Percentiles rank a stretch among this genome's conserved stretches.
Evolutionary conservation across 331 rosid genomes (phyloP).

Genomic region (Malus hybrid): DNA sequence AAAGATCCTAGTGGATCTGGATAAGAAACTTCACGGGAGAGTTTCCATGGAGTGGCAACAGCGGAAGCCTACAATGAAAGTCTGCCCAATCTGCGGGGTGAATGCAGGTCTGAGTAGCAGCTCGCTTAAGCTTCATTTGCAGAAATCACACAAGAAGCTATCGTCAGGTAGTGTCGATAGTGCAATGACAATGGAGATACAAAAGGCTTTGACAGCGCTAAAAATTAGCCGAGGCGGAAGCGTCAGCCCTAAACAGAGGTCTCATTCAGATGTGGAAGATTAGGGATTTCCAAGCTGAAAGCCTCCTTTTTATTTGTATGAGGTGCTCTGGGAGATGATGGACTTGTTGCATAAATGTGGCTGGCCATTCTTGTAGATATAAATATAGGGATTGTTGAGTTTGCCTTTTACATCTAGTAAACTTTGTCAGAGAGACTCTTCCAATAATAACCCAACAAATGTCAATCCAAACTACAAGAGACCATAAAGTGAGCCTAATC

Average conservation of each 20-base stretch:
- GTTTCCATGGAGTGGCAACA: constrained; percentile 92
- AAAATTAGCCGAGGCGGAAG: constrained; percentile 71
- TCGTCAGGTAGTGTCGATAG: constrained; percentile 92
- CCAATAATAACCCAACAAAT: too few species aligned
- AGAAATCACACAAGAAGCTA: constrained; percentile 77
- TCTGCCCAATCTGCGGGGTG: constrained; percentile 86
- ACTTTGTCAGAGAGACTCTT: too few species aligned
- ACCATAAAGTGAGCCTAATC: too few species aligned
- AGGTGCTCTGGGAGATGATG: background rate
- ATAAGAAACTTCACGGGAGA: constrained; percentile 64
- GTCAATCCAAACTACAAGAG: too few species aligned
- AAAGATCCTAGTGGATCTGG: constrained; percentile 43
- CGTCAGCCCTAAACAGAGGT: constrained; percentile 64
- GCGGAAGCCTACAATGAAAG: constrained; percentile 71
- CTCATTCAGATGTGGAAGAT: constrained; percentile 35
- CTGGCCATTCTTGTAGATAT: background rate
- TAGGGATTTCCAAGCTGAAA: background rate
- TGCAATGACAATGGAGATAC: constrained; percentile 91
- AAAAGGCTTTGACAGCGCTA: constrained; percentile 69
- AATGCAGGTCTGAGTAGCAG: constrained; percentile 90
- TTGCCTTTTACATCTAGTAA: background rate
- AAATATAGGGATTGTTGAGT: background rate
- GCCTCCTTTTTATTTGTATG: background rate
- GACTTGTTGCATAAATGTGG: background rate
- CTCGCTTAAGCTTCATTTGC: constrained; percentile 77